A percentile compares a stretch with the other conserved stretches of the same genome.
Evolutionary conservation across 31 red algal genomes (phyloP).

Genomic region (Bonnemaisonia californica): DNA sequence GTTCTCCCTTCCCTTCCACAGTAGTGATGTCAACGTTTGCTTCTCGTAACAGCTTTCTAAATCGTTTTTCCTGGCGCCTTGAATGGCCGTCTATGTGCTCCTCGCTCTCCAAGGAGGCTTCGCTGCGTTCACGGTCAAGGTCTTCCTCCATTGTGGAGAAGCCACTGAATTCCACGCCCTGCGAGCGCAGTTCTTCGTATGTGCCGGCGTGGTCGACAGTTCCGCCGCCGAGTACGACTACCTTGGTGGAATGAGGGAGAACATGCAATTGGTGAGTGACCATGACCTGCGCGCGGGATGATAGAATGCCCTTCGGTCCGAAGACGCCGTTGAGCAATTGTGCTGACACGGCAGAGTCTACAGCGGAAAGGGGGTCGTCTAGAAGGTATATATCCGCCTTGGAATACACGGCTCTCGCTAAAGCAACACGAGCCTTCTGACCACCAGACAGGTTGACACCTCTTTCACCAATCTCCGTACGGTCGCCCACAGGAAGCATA

Average conservation of each 20-base stretch:
- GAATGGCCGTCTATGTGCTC: background rate
- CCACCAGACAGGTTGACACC: constrained; percentile 94
- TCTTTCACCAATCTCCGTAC: constrained; percentile 86
- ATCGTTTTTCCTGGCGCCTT: background rate
- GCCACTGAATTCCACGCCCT: constrained; percentile 14
- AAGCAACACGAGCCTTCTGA: constrained; percentile 89
- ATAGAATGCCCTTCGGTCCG: constrained; percentile 46
- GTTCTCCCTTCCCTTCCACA: background rate
- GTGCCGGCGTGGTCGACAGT: constrained; percentile 1
- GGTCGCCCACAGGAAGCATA: constrained; percentile 66
- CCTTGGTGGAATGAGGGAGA: constrained; percentile 19
- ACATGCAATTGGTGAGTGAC: constrained; percentile 72
- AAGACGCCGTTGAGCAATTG: constrained; percentile 59
- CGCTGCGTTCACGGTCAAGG: background rate
- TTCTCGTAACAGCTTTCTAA: constrained; percentile 13
- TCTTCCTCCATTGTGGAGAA: background rate
- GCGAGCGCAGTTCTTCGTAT: constrained; percentile 19
- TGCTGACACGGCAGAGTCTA: constrained; percentile 80
- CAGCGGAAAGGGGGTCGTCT: constrained; percentile 93
- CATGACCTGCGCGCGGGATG: constrained; percentile 60
- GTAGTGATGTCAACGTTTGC: background rate
- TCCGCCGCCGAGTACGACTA: constrained; percentile 17
- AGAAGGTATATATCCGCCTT: constrained; percentile 80
- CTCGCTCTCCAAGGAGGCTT: background rate
- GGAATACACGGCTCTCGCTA: constrained; percentile 87